Conservation (phyloP, 1,284 basidiomycete genomes). For the Hypsizygus ulmarius region DNA sequence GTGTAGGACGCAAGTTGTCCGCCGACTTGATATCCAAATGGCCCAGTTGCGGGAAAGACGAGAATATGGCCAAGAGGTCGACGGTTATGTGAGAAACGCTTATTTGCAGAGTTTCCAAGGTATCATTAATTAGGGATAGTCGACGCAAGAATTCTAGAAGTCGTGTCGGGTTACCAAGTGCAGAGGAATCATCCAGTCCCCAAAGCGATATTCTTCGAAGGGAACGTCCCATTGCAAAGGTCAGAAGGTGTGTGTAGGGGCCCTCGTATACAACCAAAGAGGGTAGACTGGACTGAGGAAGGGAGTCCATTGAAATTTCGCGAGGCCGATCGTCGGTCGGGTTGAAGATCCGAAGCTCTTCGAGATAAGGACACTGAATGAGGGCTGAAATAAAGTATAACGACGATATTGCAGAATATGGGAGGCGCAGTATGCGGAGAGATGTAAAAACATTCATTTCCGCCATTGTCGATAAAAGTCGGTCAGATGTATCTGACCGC, state of each 20-base stretch:
- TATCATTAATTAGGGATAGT: slow-evolving; percentile 20
- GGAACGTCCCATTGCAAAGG: slow-evolving; percentile 19
- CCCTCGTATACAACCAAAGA: slow-evolving; percentile 27
- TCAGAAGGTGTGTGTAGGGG: slow-evolving; percentile 25
- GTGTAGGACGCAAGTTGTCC: slow-evolving; percentile 19
- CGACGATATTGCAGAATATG: slow-evolving; percentile 23
- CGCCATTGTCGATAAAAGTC: slow-evolving; percentile 26
- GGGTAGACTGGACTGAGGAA: slow-evolving; percentile 20
- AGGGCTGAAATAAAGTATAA: slow-evolving; percentile 24
- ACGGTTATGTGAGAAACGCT: slow-evolving; percentile 23
- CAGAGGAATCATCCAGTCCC: slow-evolving; percentile 27
- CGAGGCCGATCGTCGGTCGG: slow-evolving; percentile 21
- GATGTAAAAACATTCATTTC: slow-evolving; percentile 19
- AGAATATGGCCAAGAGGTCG: slow-evolving; percentile 22
- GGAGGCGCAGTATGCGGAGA: slow-evolving; percentile 24
- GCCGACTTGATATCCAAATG: slow-evolving; percentile 23
- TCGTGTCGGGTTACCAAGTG: slow-evolving; percentile 21
- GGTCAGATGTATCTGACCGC: slow-evolving; percentile 25
- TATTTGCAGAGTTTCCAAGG: slow-evolving; percentile 21
- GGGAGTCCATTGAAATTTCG: slow-evolving; percentile 15
- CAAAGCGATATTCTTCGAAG: slow-evolving; percentile 24
- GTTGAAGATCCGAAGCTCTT: slow-evolving; percentile 27
- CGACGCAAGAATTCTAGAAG: slow-evolving; percentile 19
- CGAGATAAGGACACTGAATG: slow-evolving; percentile 25
- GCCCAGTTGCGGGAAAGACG: slow-evolving; percentile 21